Percentiles rank a stretch among this genome's conserved stretches.
phyloP scores from a whole-genome alignment of 495 filamentous ascomycete genomes.

The Corynascus novoguineensis region DNA sequence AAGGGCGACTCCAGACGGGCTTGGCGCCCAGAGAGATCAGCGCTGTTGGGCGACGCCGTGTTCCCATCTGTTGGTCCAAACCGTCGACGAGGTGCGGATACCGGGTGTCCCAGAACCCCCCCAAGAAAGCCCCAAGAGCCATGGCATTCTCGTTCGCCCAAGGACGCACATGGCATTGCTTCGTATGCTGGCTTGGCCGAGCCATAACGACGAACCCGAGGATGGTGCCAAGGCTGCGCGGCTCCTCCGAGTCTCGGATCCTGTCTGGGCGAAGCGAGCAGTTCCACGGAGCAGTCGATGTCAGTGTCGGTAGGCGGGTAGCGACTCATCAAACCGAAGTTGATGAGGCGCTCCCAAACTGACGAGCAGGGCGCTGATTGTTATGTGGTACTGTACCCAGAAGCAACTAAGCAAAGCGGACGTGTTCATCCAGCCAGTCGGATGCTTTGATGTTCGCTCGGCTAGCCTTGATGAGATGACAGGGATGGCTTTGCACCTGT shows the following conservation, averaged over 20 bases:
- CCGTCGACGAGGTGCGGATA: not conserved
- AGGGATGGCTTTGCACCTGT: too few relatives aligned
- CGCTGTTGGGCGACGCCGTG: not conserved
- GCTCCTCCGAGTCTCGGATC: conserved; percentile 6
- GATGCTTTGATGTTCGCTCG: not conserved
- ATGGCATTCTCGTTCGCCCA: not conserved
- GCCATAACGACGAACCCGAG: not conserved
- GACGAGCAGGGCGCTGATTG: not conserved
- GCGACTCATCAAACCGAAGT: too few relatives aligned
- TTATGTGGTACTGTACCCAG: not conserved
- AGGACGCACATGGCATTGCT: not conserved
- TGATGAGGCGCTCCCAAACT: too few relatives aligned
- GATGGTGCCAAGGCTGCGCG: conserved; percentile 13
- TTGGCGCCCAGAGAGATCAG: conserved; percentile 21
- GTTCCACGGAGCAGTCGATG: not conserved
- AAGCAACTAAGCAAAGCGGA: not conserved
- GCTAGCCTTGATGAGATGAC: not conserved
- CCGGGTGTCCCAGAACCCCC: not conserved
- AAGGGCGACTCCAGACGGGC: not conserved
- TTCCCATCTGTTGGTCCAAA: not conserved
- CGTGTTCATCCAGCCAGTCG: not conserved
- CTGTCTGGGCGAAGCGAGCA: not conserved
- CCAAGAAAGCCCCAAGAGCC: not conserved
- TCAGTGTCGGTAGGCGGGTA: too few relatives aligned
- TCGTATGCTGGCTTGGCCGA: not conserved